Conservation (phyloP, 176 grass and related monocot genomes). For the Elymus sibiricus region DNA sequence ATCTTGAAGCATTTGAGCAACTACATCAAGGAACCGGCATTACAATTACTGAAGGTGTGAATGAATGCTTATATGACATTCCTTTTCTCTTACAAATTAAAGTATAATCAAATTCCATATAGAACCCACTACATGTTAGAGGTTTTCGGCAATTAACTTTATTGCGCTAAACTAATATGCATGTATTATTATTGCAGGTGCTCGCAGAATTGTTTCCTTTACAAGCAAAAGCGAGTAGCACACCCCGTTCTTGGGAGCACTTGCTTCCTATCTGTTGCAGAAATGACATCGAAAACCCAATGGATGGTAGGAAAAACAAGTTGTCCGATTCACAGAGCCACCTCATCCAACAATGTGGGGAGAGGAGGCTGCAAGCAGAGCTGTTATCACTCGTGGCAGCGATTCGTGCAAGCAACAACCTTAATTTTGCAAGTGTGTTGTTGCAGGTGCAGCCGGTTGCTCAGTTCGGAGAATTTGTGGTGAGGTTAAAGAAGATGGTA, state of each 20-base stretch:
- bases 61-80: neutral
- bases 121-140: neutral
- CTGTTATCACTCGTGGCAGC: neutral
- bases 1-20: neutral
- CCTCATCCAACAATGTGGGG: neutral
- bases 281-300: neutral
- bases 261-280: too few relatives aligned
- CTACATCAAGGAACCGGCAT: neutral
- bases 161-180: neutral
- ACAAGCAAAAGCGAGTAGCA: neutral
- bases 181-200: neutral
- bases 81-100: neutral
- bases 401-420: neutral
- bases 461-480: too few relatives aligned
- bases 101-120: neutral
- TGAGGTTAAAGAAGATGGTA: neutral
- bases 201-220: neutral
- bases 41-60: neutral
- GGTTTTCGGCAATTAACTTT: neutral
- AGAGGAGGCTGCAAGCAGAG: neutral
- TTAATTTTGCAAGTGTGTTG: too few relatives aligned
- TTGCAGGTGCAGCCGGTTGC: too few relatives aligned
- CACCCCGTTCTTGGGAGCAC: neutral
- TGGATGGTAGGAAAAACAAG: neutral
- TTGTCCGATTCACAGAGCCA: neutral